A percentile compares a stretch with the other conserved stretches of the same genome.
Conservation (phyloP, 1,139 yeast genomes). For the Zygoascus meyerae region DNA sequence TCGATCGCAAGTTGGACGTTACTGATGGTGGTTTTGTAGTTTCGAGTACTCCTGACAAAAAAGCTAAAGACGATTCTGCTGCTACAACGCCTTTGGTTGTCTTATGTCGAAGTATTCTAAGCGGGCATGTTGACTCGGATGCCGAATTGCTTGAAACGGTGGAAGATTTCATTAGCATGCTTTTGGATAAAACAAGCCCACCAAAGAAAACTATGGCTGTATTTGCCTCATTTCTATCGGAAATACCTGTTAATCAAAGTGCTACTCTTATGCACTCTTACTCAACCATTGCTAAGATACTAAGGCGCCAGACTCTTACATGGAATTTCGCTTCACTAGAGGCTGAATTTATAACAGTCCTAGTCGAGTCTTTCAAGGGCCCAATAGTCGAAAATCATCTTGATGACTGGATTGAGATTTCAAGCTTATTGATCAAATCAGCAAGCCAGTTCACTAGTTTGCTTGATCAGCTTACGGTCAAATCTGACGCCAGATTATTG, state of each 20-base stretch:
- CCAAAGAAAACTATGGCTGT: constrained; percentile 7
- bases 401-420: constrained; percentile 1
- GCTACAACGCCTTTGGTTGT: constrained; percentile 1
- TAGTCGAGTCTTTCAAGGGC: neutral
- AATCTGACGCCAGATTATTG: constrained; percentile 1
- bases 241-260: neutral
- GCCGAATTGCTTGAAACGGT: constrained; percentile 1
- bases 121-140: neutral
- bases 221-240: constrained; percentile 3
- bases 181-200: constrained; percentile 5
- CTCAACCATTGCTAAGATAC: neutral
- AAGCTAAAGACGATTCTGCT: neutral
- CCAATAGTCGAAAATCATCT: constrained; percentile 4
- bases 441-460: neutral
- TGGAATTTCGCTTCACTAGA: constrained; percentile 7
- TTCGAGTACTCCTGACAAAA: neutral
- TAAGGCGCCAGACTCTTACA: constrained; percentile 5
- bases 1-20: constrained; percentile 13
- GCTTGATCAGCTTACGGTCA: neutral
- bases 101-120: constrained; percentile 1
- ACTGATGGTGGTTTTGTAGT: constrained; percentile 4
- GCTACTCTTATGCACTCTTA: neutral
- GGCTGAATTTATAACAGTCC: constrained; percentile 1
- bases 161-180: neutral
- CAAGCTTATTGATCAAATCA: neutral